These are phyloP conservation scores for Tylopilus sp. DNA, from an alignment of 1,284 basidiomycete species.

Conservation along the genomic window DNA sequence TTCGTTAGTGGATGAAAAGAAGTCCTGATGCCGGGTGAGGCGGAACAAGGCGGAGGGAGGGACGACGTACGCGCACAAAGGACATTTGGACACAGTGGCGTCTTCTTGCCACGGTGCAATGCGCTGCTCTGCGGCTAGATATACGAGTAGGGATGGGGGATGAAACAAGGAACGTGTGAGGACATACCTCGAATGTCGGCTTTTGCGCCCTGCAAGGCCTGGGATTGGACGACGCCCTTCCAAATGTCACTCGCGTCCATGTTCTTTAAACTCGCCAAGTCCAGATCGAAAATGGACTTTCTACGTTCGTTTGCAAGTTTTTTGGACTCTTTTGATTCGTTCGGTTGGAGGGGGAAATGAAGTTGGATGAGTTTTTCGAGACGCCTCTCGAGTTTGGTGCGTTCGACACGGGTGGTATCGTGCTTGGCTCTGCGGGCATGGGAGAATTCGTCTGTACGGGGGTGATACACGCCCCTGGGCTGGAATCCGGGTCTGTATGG, in stretches of 20 bases:
- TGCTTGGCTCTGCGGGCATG: constrained; percentile 53
- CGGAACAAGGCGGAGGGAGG: not conserved
- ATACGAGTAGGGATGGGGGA: constrained; percentile 8
- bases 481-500: constrained; percentile 72
- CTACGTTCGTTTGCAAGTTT: constrained; percentile 29
- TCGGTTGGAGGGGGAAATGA: constrained; percentile 61
- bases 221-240: constrained; percentile 54
- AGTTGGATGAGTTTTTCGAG: constrained; percentile 83
- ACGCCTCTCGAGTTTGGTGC: constrained; percentile 75
- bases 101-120: constrained; percentile 98
- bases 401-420: constrained; percentile 70
- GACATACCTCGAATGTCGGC: constrained; percentile 58
- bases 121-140: constrained; percentile 77
- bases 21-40: constrained; percentile 44
- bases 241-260: constrained; percentile 65
- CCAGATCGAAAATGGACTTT: constrained; percentile 68
- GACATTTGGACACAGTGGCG: constrained; percentile 71
- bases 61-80: constrained; percentile 75
- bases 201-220: constrained; percentile 43
- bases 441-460: constrained; percentile 78
- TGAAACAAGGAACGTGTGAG: not conserved
- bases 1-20: constrained; percentile 89
- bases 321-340: constrained; percentile 23
- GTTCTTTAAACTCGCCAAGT: constrained; percentile 48
- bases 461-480: constrained; percentile 62